These are phyloP conservation scores for Cadophora sp. DNA, from an alignment of 2,329 filamentous ascomycete genomes.

Conservation along the genomic window DNA sequence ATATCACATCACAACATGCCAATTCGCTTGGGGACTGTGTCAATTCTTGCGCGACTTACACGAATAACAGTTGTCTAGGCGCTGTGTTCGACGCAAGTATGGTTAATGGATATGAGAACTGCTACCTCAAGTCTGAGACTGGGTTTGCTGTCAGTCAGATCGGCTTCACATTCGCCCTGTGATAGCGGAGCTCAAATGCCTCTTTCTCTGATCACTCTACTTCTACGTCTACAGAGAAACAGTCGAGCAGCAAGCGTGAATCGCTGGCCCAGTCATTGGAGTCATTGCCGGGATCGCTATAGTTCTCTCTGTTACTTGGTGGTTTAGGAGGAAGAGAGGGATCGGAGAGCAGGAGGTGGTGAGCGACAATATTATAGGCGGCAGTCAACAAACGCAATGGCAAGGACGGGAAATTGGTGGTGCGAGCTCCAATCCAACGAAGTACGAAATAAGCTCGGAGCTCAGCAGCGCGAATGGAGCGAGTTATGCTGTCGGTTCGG, in stretches of 20 bases:
- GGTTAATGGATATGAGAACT: conserved; percentile 9
- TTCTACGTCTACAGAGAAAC: not conserved
- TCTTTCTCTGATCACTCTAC: not conserved
- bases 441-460: not conserved
- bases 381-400: not conserved
- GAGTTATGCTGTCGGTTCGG: not conserved
- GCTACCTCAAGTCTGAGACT: conserved; percentile 2
- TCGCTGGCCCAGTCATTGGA: not conserved
- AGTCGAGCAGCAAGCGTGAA: not conserved
- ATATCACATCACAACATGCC: not conserved
- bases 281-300: not conserved
- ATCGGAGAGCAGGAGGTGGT: too few relatives aligned
- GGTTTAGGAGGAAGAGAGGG: not conserved
- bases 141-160: not conserved
- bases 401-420: not conserved
- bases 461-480: not conserved
- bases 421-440: not conserved
- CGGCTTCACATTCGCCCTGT: not conserved
- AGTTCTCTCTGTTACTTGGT: not conserved
- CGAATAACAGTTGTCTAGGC: not conserved
- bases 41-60: not conserved
- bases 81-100: not conserved
- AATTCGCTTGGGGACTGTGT: not conserved
- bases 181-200: not conserved
- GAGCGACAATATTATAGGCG: not conserved